Base-by-base conservation (phyloP, 2,329 filamentous ascomycete genomes). In the Fusarium beomiforme region DNA sequence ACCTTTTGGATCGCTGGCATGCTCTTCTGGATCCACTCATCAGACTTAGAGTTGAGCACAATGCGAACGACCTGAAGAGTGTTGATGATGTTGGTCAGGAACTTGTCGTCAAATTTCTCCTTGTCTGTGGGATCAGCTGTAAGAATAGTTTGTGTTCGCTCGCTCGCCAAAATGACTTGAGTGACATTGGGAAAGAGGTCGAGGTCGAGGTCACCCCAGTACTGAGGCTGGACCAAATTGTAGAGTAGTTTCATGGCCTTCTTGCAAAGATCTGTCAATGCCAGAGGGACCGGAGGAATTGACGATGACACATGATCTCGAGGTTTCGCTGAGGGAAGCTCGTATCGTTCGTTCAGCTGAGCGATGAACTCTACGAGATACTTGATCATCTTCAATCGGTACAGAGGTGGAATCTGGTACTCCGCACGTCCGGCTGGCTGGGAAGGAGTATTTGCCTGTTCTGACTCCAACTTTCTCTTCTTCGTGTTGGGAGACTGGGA, bases 361-460 rank as follows among this genome's bases (percentile, higher is more conserved):
- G 94, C 95, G 74, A 98, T 97, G 81, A 98, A 98, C 67, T 96
- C 93, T 33, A 98, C 93, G 34, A 99, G 88, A 77, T 98, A 99
- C 81, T 97, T 98, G 50, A 98, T 88, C 84, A 99, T 92, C 80
- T 94, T 92, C 44, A 91, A 88, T 23, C 95, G 89, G 58, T 92
- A 89, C 2, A 88, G 79, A 1, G 87, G 79, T 12, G 92, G 89
- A 29, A 95, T 90, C 67, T 88, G 85, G 73, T 93, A 95, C 60
- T 94, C 92, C 0, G 83, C 81, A 65, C 86, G 86, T 51, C 90
- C 90, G 29, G 81, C 79, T 72, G 78, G 39, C 83, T 83, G 86
- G 7, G 89, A 86, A 11, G 88, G 87, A 7, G 89, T 85, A 21
- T 83, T 84, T 36, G 83, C 81, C 69, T 85, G 73, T 4, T 88